Conservation (phyloP, 2,329 filamentous ascomycete species). For the Neoscytalidium dimidiatum region DNA sequence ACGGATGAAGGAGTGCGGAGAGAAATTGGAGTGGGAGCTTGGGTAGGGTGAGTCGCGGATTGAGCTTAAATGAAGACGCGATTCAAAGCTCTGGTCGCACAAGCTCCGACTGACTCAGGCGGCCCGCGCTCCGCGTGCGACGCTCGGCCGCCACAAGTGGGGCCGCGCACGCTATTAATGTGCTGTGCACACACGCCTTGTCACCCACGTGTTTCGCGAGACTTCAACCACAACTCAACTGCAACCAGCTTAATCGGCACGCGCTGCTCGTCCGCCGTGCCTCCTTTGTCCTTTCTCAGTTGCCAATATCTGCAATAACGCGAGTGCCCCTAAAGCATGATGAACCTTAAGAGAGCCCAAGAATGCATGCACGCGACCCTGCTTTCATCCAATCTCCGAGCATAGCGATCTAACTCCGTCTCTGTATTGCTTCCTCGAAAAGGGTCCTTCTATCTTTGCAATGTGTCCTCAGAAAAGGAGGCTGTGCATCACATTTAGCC, state of each 20-base stretch:
- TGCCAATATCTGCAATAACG: neutral
- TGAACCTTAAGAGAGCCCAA: neutral
- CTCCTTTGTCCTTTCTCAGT: neutral
- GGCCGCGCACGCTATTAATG: neutral
- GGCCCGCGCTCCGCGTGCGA: neutral
- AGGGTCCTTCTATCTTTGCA: neutral
- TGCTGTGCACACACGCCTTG: neutral
- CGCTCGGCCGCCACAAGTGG: neutral
- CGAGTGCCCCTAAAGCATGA: neutral
- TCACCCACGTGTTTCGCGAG: neutral
- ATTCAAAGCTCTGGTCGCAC: neutral
- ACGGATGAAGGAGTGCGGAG: neutral
- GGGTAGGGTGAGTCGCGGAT: slow-evolving; percentile 5
- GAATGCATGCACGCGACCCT: neutral
- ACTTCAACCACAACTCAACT: neutral
- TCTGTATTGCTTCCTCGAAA: neutral
- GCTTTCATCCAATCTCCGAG: slow-evolving; percentile 13
- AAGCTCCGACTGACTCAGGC: neutral
- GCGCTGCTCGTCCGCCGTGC: neutral
- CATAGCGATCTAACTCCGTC: slow-evolving; percentile 13
- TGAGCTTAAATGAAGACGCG: slow-evolving; percentile 15
- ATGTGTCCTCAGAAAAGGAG: slow-evolving; percentile 2
- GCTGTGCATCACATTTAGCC: neutral
- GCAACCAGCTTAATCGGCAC: neutral
- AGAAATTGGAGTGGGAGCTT: neutral